Conservation (phyloP, 2,329 filamentous ascomycete species). For the Paracamarosporium sp. region DNA sequence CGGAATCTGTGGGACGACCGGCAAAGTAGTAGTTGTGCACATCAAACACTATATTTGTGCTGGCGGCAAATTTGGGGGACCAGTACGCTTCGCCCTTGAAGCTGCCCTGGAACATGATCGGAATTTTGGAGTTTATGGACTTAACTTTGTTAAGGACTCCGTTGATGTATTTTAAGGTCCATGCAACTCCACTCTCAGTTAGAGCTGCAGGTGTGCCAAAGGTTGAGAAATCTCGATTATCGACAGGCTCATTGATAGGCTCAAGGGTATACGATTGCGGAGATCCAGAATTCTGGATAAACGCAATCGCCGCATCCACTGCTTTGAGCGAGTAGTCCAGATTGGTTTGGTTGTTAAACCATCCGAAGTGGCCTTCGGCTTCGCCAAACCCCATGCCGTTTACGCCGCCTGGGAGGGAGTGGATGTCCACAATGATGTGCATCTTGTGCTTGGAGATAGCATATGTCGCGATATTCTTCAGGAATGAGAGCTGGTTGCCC, state of each 20-base stretch:
- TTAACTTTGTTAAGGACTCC: conserved; percentile 20
- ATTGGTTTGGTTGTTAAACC: conserved; percentile 46
- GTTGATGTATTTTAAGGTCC: conserved; percentile 42
- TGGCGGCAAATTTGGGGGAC: conserved; percentile 14
- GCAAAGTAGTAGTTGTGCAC: conserved; percentile 36
- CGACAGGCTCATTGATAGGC: conserved; percentile 48
- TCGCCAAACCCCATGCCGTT: conserved; percentile 31
- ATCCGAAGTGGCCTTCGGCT: conserved; percentile 34
- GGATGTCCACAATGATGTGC: conserved; percentile 46
- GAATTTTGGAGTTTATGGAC: conserved; percentile 22
- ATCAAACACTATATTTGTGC: conserved; percentile 29
- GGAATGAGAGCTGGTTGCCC: conserved; percentile 38
- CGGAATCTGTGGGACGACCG: conserved; percentile 14
- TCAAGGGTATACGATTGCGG: conserved; percentile 42
- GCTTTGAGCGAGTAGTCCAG: conserved; percentile 41
- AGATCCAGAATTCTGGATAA: conserved; percentile 35
- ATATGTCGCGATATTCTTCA: conserved; percentile 43
- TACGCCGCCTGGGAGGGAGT: conserved; percentile 41
- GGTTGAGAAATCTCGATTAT: conserved; percentile 36
- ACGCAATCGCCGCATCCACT: conserved; percentile 40
- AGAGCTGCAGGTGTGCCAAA: conserved; percentile 43
- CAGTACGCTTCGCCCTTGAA: conserved; percentile 27
- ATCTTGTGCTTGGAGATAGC: conserved; percentile 45
- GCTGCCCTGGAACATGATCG: conserved; percentile 24
- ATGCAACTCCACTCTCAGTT: conserved; percentile 33